phyloP scores from a whole-genome alignment of 495 filamentous ascomycete species.

The Penicillium manginii region DNA sequence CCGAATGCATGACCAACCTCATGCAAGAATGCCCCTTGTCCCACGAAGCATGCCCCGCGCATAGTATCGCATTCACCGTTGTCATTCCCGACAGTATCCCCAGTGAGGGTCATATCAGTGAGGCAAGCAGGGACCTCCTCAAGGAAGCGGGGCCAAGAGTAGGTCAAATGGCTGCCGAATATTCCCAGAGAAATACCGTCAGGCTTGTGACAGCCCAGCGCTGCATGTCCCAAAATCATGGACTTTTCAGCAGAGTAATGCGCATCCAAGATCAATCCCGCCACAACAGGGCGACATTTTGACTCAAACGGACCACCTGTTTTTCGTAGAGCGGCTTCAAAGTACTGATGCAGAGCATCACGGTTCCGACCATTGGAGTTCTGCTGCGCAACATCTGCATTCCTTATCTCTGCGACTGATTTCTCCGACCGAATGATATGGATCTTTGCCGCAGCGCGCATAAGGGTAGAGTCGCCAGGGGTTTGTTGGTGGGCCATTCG shows the following conservation, averaged over 20 bases:
- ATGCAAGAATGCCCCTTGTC: slow-evolving; percentile 46
- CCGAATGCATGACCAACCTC: slow-evolving; percentile 47
- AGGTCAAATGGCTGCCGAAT: slow-evolving; percentile 51
- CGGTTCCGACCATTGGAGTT: slow-evolving; percentile 31
- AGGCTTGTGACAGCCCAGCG: slow-evolving; percentile 45
- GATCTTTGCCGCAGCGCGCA: slow-evolving; percentile 47
- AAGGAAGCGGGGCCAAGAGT: slow-evolving; percentile 52
- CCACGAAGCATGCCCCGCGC: slow-evolving; percentile 44
- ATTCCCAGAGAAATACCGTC: slow-evolving; percentile 48
- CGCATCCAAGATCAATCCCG: slow-evolving; percentile 48
- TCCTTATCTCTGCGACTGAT: slow-evolving; percentile 44
- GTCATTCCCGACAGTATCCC: slow-evolving; percentile 42
- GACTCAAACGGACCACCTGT: slow-evolving; percentile 40
- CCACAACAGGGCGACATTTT: slow-evolving; percentile 41
- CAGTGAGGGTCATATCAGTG: slow-evolving; percentile 29
- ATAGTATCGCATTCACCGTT: slow-evolving; percentile 41
- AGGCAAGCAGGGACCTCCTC: slow-evolving; percentile 46
- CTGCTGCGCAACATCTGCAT: slow-evolving; percentile 37
- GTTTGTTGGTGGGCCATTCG: slow-evolving; percentile 8
- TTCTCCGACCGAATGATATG: slow-evolving; percentile 48
- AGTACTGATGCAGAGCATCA: slow-evolving; percentile 42
- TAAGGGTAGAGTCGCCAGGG: slow-evolving; percentile 17
- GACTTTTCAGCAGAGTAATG: slow-evolving; percentile 39
- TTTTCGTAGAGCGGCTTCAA: slow-evolving; percentile 40
- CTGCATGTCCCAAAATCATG: slow-evolving; percentile 45